Base-by-base conservation (phyloP, 2,329 filamentous ascomycete species). In the Pezicula neosporulosa region DNA sequence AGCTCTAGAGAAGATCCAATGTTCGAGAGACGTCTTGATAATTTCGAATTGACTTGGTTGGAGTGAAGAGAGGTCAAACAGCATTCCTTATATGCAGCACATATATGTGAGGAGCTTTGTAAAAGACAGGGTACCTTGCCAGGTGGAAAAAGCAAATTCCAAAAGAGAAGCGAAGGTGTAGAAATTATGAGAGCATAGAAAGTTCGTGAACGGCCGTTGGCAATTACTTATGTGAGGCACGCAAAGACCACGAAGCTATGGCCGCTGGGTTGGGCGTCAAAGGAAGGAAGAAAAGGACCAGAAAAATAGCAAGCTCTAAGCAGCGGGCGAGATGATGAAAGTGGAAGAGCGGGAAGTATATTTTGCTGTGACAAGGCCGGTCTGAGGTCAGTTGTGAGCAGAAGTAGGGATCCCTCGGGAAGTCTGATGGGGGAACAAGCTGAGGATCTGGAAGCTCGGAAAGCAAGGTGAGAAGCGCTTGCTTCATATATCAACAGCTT, bases 261-360 rank as follows among this genome's bases (percentile, higher is more conserved):
- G 30, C 30, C 30, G 30, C 24, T 24, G 6, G 5, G 24, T 24
- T 33, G 9, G 30, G 30, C 30, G 30, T 33, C 30, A 33, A 13
- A 33, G 30, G 37, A 53, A 51, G 53, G 36, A 54, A 52, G 42
- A 37, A 39, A 35, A 42, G 46, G 30, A 37, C 39, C 39, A 37
- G 35, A 21, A 42, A 21, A 19, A 19, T 21, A 42, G 24, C 18
- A 12, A 24, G 24, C 24, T 42, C n/a, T 15, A 18, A 10, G 42
- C 50, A 30, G 33, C 43, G 30, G 41, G 41, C 48, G 42, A 41
- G 36, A 33, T 33, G 30, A 33, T 33, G 30, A 33, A 13, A 10
- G 30, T 33, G 30, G 30, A 33, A 33, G 30, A 10, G 30, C 30
- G 30, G 30, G 12, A 33, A 33, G 30, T 33, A 33, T 33, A 33